Conservation (phyloP, 1,284 basidiomycete genomes). For the Pseudozyma tsukubaensis region DNA sequence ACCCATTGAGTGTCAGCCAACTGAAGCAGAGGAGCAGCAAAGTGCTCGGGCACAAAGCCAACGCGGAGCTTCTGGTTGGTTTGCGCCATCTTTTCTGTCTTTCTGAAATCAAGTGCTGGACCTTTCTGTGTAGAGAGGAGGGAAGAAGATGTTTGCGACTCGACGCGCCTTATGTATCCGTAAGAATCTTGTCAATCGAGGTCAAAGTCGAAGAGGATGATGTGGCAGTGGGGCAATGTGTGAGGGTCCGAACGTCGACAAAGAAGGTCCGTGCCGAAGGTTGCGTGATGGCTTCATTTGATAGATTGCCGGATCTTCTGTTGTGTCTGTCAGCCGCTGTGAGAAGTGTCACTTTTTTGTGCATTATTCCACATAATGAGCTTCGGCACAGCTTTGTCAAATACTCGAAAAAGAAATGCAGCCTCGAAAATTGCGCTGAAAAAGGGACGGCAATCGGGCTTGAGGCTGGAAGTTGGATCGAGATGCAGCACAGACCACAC, state of each 20-base stretch:
- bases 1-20: conserved; percentile 60
- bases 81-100: conserved; percentile 1
- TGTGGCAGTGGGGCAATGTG: too few relatives aligned
- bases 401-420: neutral
- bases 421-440: neutral
- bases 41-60: conserved; percentile 66
- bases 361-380: too few relatives aligned
- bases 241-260: too few relatives aligned
- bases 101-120: neutral
- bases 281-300: too few relatives aligned
- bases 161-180: too few relatives aligned
- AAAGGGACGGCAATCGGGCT: neutral
- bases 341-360: too few relatives aligned
- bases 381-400: neutral
- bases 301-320: too few relatives aligned
- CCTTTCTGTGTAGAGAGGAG: neutral
- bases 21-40: conserved; percentile 59
- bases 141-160: too few relatives aligned
- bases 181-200: too few relatives aligned
- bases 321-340: too few relatives aligned
- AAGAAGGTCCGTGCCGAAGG: too few relatives aligned
- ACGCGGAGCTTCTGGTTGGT: conserved; percentile 43
- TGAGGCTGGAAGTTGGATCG: neutral
- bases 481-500: conserved; percentile 33
- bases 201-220: too few relatives aligned